Base-by-base conservation (phyloP, 345 rosid species). In the Eucalyptus polybractea region DNA sequence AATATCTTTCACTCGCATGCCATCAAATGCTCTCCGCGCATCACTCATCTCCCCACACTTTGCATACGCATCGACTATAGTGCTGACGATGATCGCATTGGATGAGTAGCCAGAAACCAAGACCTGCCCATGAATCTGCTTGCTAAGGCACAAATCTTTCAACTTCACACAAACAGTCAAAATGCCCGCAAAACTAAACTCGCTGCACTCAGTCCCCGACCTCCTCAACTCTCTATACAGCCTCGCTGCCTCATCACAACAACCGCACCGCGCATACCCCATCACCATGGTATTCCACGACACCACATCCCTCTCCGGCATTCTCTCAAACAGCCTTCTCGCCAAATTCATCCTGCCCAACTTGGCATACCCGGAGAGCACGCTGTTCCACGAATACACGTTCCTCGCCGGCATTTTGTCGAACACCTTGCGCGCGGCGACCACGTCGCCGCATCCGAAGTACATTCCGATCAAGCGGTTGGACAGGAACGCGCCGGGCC, bases 271-370 rank as follows among this genome's bases (percentile, higher is more conserved):
- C 3, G 96, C 97, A 76, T 94, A 93, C 51, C 94, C 97, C 44
- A 97, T 88, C 50, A 96, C 93, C 98, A 97, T 95, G 2, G 96
- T 95, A 81, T 97, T 97, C 98, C 97, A 96, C 4, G 98, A 95
- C 33, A 95, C 94, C 9, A 95, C 94, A 90, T 96, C 98, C 86
- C 91, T 94, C 89, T 94, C 94, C 1, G 93, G 94, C 99, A 97
- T 97, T 91, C 86, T 90, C 87, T 96, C 97, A 86, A 95, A 97
- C 92, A 97, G n/a, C 60, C 51, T 89, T 51, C 95, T 93, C 51
- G 98, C 97, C 37, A 92, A 93, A 50, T 88, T 90, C 90, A 94
- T 50, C 94, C 91, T 94, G 83, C 99, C 98, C 54, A 93, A 90
- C 90, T 95, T 95, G 6, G 92, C 94, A 90, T 94, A 97, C 72